Base-by-base conservation (phyloP, 805 yeast species). In the Starmerella sirachaensis region DNA sequence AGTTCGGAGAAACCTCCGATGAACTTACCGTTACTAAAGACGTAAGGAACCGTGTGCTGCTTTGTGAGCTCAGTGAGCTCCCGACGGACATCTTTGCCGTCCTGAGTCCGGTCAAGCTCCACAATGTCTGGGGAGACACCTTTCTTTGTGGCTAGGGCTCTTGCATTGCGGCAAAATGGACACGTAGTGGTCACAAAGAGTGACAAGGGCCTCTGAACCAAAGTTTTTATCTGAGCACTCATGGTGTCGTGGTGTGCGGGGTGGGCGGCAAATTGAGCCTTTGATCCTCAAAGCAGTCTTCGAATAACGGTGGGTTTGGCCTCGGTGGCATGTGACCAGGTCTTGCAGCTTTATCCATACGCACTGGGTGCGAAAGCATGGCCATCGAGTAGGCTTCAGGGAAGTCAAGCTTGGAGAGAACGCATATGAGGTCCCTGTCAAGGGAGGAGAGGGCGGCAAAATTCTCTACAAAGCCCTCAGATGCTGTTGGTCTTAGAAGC, bases 41-140 rank as follows among this genome's bases (percentile, higher is more conserved):
- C 66, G 12, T 78, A 70, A 13, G 85, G 85, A 19, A 78, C 83
- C 71, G 83, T 75, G 47, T 69, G 73, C 48, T 72, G 66, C 7
- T 77, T 76, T 5, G 76, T 62, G 18, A 74, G 55, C 32, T 66
- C 64, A 3, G 74, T 66, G 50, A 78, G 74, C 10, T 72, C 74
- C 40, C 62, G 59, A 48, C 74, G 78, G 30, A 78, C 55, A 36
- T 63, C 62, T 1, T 35, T 42, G 5, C 84, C 81, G 37, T 70
- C 74, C 9, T 57, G 57, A 45, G 69, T 52, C 46, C 69, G 69
- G 54, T 76, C 83, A 24, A 78, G 60, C 53, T 80, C 86, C 21
- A 80, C 38, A 9, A 52, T 39, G 16, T 31, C 41, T 3, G 55
- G 40, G 9, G 31, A 23, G 7, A 50, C 33, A 8, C 45, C 42